Evolutionary conservation across 805 yeast genomes (phyloP).

Genomic region (Diddensiella caesifluorescens): DNA sequence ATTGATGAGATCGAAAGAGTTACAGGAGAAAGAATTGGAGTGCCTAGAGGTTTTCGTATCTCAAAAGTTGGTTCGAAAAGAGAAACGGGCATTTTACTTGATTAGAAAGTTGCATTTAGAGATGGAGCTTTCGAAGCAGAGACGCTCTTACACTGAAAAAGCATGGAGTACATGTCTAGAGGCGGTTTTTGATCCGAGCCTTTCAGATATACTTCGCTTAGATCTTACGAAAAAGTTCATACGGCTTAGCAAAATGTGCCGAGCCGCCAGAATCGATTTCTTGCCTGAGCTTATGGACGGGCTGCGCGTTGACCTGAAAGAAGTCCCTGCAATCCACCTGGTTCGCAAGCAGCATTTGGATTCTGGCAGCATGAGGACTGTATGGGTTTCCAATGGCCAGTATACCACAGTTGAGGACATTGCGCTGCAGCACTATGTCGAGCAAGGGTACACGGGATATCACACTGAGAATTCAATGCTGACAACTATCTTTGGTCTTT

Average conservation of each 20-base stretch:
- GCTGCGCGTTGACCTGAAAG: background rate
- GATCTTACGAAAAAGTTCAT: conserved; percentile 26
- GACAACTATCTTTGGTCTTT: conserved; percentile 26
- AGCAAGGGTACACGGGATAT: conserved; percentile 31
- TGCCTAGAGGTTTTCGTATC: conserved; percentile 22
- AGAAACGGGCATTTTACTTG: conserved; percentile 21
- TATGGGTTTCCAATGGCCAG: conserved; percentile 2
- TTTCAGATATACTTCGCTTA: conserved; percentile 19
- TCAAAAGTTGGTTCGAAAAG: conserved; percentile 16
- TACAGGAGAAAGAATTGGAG: conserved; percentile 20
- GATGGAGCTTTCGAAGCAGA: conserved; percentile 10
- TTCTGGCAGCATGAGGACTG: background rate
- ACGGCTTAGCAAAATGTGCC: conserved; percentile 7
- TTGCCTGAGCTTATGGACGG: background rate
- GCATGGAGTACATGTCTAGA: conserved; percentile 28
- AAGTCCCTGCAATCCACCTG: conserved; percentile 16
- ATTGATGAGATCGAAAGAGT: conserved; percentile 19
- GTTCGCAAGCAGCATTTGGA: conserved; percentile 13
- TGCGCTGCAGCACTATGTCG: conserved; percentile 29
- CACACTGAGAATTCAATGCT: conserved; percentile 34
- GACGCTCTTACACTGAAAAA: conserved; percentile 22
- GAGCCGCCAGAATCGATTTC: background rate
- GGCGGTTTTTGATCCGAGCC: conserved; percentile 18
- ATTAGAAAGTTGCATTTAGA: conserved; percentile 27
- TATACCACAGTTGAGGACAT: conserved; percentile 31